Percentiles rank a stretch among this genome's conserved stretches.
These are phyloP conservation scores for Trifolium repens DNA, from an alignment of 306 rosid species.

Conservation along the genomic window DNA sequence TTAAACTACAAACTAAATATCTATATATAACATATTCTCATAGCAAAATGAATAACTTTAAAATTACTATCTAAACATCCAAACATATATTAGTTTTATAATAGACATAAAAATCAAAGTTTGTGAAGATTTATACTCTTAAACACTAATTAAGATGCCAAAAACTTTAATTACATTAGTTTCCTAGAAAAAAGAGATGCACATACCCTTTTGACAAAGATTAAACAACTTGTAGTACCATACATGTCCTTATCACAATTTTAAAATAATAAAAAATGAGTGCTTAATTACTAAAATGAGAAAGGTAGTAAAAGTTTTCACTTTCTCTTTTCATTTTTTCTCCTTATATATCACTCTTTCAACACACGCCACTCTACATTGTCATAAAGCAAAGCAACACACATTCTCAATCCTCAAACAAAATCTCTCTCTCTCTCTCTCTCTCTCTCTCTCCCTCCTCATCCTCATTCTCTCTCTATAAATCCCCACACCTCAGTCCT, in stretches of 20 bases:
- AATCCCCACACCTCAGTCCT: not conserved
- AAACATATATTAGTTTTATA: no score
- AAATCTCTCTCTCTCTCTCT: not conserved
- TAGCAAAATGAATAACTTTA: no score
- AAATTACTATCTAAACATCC: no score
- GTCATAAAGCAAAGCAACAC: slow-evolving; percentile 37
- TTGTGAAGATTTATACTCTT: not conserved
- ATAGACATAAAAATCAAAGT: no score
- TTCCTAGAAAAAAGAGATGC: not conserved
- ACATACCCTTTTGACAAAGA: not conserved
- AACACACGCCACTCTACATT: slow-evolving; percentile 40
- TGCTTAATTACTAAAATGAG: slow-evolving; percentile 6
- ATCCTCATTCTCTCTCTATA: not conserved
- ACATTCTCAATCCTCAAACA: slow-evolving; percentile 12
- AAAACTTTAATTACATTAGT: not conserved
- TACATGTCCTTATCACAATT: not conserved
- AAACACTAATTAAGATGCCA: not conserved
- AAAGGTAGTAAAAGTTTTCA: slow-evolving; percentile 22
- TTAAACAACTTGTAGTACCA: not conserved
- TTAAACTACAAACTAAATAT: no score
- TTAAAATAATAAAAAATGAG: not conserved
- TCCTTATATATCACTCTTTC: slow-evolving; percentile 49
- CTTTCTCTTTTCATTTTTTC: not conserved
- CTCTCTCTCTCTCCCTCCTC: slow-evolving; percentile 28
- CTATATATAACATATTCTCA: no score